These are phyloP conservation scores for Hypocreales sp. DNA, from an alignment of 2,329 filamentous ascomycete species.

Conservation along the genomic window DNA sequence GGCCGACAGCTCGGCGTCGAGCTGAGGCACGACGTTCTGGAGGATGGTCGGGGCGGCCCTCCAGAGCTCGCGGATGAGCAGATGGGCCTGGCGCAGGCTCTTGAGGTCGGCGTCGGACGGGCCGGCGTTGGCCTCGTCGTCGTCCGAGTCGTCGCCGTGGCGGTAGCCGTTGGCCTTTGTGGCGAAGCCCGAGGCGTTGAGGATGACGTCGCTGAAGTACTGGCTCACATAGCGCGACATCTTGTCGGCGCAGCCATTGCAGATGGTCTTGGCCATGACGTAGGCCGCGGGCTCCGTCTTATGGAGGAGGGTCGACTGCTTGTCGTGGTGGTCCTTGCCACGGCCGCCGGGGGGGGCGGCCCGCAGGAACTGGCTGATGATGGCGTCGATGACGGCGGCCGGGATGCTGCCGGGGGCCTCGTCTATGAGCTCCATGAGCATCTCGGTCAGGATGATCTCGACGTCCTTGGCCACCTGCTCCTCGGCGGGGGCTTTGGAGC, in stretches of 20 bases:
- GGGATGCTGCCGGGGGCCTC: slow-evolving; percentile 62
- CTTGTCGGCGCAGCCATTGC: slow-evolving; percentile 76
- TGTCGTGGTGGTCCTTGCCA: slow-evolving; percentile 51
- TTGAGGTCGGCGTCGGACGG: slow-evolving; percentile 73
- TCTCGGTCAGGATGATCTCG: slow-evolving; percentile 77
- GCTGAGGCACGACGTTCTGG: slow-evolving; percentile 82
- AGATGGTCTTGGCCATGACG: slow-evolving; percentile 90
- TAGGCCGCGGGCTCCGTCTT: slow-evolving; percentile 88
- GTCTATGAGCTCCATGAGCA: slow-evolving; percentile 75
- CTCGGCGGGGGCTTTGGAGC: slow-evolving; percentile 56
- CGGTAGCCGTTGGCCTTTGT: slow-evolving; percentile 40
- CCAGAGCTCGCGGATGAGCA: slow-evolving; percentile 84
- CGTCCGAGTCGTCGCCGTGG: slow-evolving; percentile 46
- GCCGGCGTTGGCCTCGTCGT: slow-evolving; percentile 41
- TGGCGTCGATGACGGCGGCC: slow-evolving; percentile 71
- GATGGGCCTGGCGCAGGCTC: slow-evolving; percentile 80
- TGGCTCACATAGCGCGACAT: slow-evolving; percentile 91
- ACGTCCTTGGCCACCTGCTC: slow-evolving; percentile 86
- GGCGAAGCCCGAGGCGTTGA: slow-evolving; percentile 59
- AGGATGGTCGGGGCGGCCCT: slow-evolving; percentile 77
- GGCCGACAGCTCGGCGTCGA: slow-evolving; percentile 81
- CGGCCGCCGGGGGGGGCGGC: slow-evolving; percentile 58
- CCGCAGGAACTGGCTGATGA: slow-evolving; percentile 89
- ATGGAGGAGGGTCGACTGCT: slow-evolving; percentile 67
- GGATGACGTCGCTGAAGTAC: slow-evolving; percentile 93